Evolutionary conservation across 805 yeast genomes (phyloP).

Genomic region (Saturnispora gosingensis): DNA sequence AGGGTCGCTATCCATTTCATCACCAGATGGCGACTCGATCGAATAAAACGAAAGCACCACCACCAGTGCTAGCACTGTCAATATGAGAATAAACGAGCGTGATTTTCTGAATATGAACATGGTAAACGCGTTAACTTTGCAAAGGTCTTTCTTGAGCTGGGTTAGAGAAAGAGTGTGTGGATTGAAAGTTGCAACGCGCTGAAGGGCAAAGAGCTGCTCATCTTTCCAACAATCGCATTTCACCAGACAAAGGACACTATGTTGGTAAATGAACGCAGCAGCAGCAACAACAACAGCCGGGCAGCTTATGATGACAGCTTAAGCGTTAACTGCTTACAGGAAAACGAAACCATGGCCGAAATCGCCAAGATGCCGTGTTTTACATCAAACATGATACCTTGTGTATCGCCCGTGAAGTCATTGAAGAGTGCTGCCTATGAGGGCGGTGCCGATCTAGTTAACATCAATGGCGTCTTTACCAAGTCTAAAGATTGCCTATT

Average conservation of each 20-base stretch:
- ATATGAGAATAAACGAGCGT: neutral
- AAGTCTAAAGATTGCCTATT: neutral
- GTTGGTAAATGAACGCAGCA: neutral
- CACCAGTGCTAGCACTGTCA: neutral
- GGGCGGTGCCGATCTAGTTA: neutral
- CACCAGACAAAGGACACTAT: neutral
- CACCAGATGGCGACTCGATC: neutral
- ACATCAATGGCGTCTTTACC: neutral
- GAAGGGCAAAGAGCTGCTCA: neutral
- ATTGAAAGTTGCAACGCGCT: neutral
- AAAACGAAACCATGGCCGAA: neutral
- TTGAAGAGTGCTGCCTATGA: neutral
- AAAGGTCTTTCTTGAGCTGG: neutral
- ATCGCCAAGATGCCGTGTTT: neutral
- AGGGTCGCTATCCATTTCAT: neutral
- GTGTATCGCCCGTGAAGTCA: neutral
- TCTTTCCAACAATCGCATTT: neutral
- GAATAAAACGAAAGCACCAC: neutral
- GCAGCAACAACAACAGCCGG: neutral
- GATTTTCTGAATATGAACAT: neutral
- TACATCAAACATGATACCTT: neutral
- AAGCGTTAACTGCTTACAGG: no score
- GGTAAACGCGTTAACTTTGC: neutral
- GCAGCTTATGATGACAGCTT: neutral
- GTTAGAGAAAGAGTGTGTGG: neutral